Evolutionary conservation across 2,329 filamentous ascomycete species (phyloP).

Genomic region (Colletotrichum cuscutae): DNA sequence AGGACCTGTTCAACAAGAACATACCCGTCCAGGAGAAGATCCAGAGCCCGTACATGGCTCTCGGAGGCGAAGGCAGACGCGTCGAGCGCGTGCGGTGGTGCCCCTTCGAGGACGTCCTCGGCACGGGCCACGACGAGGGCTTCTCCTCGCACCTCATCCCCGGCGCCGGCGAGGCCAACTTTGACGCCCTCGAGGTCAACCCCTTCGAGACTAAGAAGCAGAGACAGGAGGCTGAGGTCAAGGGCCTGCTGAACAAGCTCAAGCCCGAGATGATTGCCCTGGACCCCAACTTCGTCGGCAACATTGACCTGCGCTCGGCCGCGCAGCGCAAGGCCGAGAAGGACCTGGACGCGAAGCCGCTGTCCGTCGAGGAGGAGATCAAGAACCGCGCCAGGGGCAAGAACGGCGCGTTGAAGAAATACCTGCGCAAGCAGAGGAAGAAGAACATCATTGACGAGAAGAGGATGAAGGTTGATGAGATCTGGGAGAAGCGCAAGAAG

Average conservation of each 20-base stretch:
- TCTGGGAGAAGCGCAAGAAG: conserved; percentile 78
- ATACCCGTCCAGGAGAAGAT: conserved; percentile 79
- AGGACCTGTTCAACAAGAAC: conserved; percentile 84
- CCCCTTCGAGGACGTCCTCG: conserved; percentile 93
- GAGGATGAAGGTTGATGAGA: conserved; percentile 84
- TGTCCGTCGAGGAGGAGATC: conserved; percentile 68
- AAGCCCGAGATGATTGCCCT: conserved; percentile 97
- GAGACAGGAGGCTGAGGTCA: conserved; percentile 92
- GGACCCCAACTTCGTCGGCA: conserved; percentile 91
- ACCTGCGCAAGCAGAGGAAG: conserved; percentile 89
- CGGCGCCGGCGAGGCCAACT: conserved; percentile 96
- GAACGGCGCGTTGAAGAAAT: conserved; percentile 88
- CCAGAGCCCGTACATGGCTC: conserved; percentile 90
- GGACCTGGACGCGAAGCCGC: conserved; percentile 78
- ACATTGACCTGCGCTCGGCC: conserved; percentile 83
- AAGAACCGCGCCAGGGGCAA: conserved; percentile 86
- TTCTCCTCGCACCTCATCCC: conserved; percentile 93
- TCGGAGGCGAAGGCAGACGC: conserved; percentile 85
- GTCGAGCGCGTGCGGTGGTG: conserved; percentile 91
- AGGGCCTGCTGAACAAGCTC: conserved; percentile 90
- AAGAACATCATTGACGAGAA: conserved; percentile 98
- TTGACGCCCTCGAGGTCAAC: conserved; percentile 91
- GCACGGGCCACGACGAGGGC: conserved; percentile 83
- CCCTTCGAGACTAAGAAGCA: conserved; percentile 95
- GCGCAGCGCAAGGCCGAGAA: conserved; percentile 80